A percentile compares a stretch with the other conserved stretches of the same genome.
Evolutionary conservation across 148 eudicot genomes (phyloP).

Genomic region (Polygonum maritimum): DNA sequence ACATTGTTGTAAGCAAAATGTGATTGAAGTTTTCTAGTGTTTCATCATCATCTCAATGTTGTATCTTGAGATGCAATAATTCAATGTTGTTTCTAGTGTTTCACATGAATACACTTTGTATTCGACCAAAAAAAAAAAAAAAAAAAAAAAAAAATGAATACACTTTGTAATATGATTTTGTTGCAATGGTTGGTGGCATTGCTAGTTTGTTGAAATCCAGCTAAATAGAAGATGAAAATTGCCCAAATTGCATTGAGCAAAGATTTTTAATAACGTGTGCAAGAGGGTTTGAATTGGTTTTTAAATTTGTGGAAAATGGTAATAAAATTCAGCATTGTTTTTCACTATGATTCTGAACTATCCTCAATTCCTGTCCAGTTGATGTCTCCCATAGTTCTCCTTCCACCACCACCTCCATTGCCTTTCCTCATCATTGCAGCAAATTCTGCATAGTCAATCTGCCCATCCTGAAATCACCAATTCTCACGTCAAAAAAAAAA

Average conservation of each 20-base stretch:
- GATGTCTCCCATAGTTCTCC: constrained; percentile 55
- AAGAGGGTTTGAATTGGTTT: constrained; percentile 3
- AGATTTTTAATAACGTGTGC: background rate
- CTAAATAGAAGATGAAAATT: background rate
- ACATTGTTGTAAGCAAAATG: constrained; percentile 55
- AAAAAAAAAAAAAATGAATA: no score
- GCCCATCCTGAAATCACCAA: constrained; percentile 48
- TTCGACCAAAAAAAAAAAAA: no score
- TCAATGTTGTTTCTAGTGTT: no score
- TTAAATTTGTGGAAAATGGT: background rate
- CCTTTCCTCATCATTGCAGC: constrained; percentile 80
- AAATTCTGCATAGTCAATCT: constrained; percentile 69
- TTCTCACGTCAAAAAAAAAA: constrained; percentile 5
- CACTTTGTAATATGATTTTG: background rate
- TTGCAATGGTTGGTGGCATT: background rate
- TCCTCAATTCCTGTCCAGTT: constrained; percentile 36
- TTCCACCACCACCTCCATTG: constrained; percentile 37
- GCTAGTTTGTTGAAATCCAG: background rate
- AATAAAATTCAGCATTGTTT: background rate
- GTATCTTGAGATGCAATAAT: background rate
- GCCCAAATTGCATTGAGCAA: background rate
- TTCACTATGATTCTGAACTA: constrained; percentile 14
- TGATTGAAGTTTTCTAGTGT: background rate
- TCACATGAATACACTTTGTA: no score
- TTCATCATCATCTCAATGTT: background rate